Evolutionary conservation across 2,329 filamentous ascomycete species (phyloP), one percentile per base, ranked within the genome.

Genomic region (Pyrenophora graminea): DNA sequence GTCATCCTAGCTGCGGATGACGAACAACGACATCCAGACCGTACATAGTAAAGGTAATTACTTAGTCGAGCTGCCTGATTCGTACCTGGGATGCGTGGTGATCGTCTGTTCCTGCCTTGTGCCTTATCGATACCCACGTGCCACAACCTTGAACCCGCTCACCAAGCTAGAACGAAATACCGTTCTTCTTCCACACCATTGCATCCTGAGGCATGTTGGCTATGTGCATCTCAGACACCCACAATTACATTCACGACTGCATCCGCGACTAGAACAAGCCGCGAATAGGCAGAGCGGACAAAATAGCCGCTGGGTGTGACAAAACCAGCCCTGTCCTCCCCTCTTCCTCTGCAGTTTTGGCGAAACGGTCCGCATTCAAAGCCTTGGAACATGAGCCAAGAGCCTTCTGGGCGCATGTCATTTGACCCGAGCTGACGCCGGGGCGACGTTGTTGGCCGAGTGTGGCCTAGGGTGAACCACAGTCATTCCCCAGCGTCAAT

Each of bases 311-410:
- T 17, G 18, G 10, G 15, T 18, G 19, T 17, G 10, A 34, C n/a
- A 6, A 25, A 21, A 15, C 23, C 38, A 31, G 15, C 23, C 27
- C 15, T 27, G 21, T 2, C 19, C 39, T 42, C 39, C 48, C 25
- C 46, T 25, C 44, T 45, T 42, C 37, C 48, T 48, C 47, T 30
- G 18, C 33, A 45, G 30, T 19, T 41, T 56, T 57, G 57, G 57
- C 55, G 42, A 64, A 53, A 61, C 61, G 58, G 59, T 53, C 61
- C 61, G 62, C 40, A 42, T 18, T 51, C 18, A 39, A 43, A 34
- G 45, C 41, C 50, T 46, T 53, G 50, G 39, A 48, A 25, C 45
- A 49, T 44, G 41, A 39, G 61, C 59, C 61, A 64, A 65, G 61
- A 34, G 36, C 48, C 41, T 43, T 44, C 39, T 45, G 41, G 47